Percentiles rank a stretch among this genome's conserved stretches.
Evolutionary conservation across 2,329 filamentous ascomycete species (phyloP).

Genomic region (Lasiodiplodia citricola): DNA sequence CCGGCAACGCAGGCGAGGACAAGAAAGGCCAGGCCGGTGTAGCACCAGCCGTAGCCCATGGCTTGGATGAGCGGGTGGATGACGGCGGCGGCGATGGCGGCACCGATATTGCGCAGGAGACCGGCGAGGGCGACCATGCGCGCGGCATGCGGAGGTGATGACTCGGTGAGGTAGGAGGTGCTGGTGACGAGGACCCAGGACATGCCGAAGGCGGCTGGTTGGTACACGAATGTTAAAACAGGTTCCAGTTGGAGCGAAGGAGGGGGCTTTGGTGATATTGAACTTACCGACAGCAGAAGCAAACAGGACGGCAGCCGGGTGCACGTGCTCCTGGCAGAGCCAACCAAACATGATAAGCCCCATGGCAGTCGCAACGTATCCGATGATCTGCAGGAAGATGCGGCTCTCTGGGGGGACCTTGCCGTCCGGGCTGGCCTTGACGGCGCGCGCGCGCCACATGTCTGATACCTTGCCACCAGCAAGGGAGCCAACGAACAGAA

Average conservation of each 20-base stretch:
- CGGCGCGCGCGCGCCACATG: constrained; percentile 37
- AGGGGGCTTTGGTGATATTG: not conserved
- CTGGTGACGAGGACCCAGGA: constrained; percentile 51
- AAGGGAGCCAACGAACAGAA: constrained; percentile 44
- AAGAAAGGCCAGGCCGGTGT: constrained; percentile 45
- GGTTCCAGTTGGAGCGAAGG: not conserved
- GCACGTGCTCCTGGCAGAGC: constrained; percentile 40
- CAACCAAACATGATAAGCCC: constrained; percentile 51
- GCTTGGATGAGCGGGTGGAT: constrained; percentile 40
- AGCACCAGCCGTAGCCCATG: constrained; percentile 50
- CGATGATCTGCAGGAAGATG: constrained; percentile 48
- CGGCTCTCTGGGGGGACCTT: constrained; percentile 46
- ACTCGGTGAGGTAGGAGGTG: constrained; percentile 51
- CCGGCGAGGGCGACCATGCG: constrained; percentile 49
- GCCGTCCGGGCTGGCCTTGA: constrained; percentile 34
- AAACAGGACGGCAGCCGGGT: constrained; percentile 38
- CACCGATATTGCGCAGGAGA: constrained; percentile 48
- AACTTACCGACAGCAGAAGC: constrained; percentile 37
- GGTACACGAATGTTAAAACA: not conserved
- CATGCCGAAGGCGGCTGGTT: constrained; percentile 43
- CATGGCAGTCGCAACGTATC: constrained; percentile 45
- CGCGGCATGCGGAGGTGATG: constrained; percentile 46
- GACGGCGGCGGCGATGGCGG: constrained; percentile 47
- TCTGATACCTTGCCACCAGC: constrained; percentile 48
- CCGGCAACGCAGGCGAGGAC: constrained; percentile 33